A percentile compares a stretch with the other conserved stretches of the same genome.
phyloP scores from a whole-genome alignment of 495 filamentous ascomycete genomes.

The Aspergillus campestris region DNA sequence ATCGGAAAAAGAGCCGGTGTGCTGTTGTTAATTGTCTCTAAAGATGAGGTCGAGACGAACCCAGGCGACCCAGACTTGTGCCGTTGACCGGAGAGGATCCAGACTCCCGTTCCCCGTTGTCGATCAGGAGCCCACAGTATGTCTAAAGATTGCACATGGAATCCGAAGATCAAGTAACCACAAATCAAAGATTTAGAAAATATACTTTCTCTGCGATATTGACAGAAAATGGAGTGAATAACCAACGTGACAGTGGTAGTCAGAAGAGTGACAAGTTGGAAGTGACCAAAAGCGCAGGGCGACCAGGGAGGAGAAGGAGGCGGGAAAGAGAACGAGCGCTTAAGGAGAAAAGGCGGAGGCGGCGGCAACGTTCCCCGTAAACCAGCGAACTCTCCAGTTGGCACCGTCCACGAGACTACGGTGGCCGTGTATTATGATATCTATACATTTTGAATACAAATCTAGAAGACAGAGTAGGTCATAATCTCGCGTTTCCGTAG shows the following conservation, averaged over 20 bases:
- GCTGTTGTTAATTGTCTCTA: not conserved
- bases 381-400: no score
- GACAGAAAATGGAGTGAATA: constrained; percentile 4
- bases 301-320: constrained; percentile 13
- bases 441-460: no score
- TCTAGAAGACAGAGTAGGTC: no score
- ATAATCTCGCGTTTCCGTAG: no score
- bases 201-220: not conserved
- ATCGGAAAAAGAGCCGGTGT: not conserved
- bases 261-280: not conserved
- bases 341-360: constrained; percentile 4
- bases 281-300: not conserved
- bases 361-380: not conserved
- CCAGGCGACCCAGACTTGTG: constrained; percentile 1
- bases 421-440: no score
- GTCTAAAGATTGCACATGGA: not conserved
- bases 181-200: no score
- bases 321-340: constrained; percentile 10
- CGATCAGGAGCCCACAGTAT: constrained; percentile 20
- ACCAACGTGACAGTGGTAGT: not conserved
- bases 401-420: no score
- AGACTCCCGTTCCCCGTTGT: constrained; percentile 18
- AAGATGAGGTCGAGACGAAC: not conserved
- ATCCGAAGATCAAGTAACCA: no score
- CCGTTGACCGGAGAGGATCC: constrained; percentile 19